Evolutionary conservation across 139 green algal genomes (phyloP), one percentile per base, ranked within the genome.

Genomic region (Chlamydomonas applanata): DNA sequence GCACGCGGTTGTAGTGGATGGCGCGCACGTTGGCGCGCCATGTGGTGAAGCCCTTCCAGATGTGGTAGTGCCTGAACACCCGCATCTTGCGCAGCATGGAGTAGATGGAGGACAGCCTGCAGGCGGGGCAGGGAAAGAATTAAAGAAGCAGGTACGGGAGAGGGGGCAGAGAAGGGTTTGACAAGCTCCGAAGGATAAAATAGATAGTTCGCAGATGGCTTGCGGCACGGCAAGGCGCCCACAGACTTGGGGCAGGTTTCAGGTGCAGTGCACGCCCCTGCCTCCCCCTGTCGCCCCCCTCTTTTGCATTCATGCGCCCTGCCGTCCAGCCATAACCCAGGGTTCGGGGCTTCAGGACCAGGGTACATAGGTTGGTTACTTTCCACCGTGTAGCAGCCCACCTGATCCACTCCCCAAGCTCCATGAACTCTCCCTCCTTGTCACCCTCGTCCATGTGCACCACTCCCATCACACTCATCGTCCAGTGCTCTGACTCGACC

Each of bases 31-130:
- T 73, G 61, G 30, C 44, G 4, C 61, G 52, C 79, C 79, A 84
- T 30, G 33, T 52, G 5, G 22, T 45, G 61, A 84, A 84, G 30
- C 59, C 16, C 29, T 74, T 74, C 7, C 16, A 46, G 22, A 80
- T 25, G 20, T 71, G 36, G 53, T 77, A 84, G 73, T 80, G 73
- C 25, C 59, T 62, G 69, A 84, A 84, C 36, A 84, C 79, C 52
- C 79, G 73, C 66, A 84, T 54, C 79, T 84, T 84, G 49, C 79
- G 79, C 27, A 84, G 73, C 27, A 84, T 65, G 30, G 49, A 69
- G 54, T 84, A 84, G 33, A 84, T 65, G 4, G 29, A 73, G 45
- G 5, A 62, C 3, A 84, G 69, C 60, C 64, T 71, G 64, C 62
- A 68, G 46, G 14, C 14, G 46, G 14, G 46, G 46, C 46, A n/a